Evolutionary conservation across 2,329 filamentous ascomycete genomes (phyloP), one percentile per base, ranked within the genome.

Genomic region (Bretziella fagacearum): DNA sequence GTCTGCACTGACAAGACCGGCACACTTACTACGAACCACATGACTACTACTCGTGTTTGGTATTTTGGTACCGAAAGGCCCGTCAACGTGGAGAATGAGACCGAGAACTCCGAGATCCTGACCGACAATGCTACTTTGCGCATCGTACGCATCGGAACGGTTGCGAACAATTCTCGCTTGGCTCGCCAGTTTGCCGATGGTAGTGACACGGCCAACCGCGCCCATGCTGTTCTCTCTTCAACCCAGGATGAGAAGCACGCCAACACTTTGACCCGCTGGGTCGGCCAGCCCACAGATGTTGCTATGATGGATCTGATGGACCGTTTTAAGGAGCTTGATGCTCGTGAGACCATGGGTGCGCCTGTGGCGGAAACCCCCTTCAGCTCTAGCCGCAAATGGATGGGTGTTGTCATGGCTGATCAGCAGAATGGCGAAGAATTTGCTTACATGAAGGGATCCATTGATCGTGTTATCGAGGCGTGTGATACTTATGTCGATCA

Each of bases 1-100:
- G 85, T 98, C 5, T 98, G 93, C 66, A 95, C 86, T 55, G 91
- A 98, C 68, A 98, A 98, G 66, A 98, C 91, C 36, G 85, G 89
- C 26, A 98, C 91, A 1, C 66, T 98, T 51, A 98, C 91, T 0
- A 86, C 87, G 59, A 98, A 96, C 59, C 91, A 98, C 59, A 96
- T 98, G 91, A 93, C 91, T 1, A 86, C 86, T 0, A 87, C 86
- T 13, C 93, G 91, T 58, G 79, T 98, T 68, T 98, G 91, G 91
- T 84, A 89, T 59, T 93, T 93, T 60, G 84, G 86, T 53, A 72
- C 74, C 15, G 62, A 66, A 15, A 62, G 63, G 2, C 63, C 69
- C 6, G 56, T 76, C 17, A 65, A 74, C 51, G 63, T 77, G 8
- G 67, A 72, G 37, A 67, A 67, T 1, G 70, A 75, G 47, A 67